Conservation (phyloP, 2,329 filamentous ascomycete species). For the Ascochyta rabiei region DNA sequence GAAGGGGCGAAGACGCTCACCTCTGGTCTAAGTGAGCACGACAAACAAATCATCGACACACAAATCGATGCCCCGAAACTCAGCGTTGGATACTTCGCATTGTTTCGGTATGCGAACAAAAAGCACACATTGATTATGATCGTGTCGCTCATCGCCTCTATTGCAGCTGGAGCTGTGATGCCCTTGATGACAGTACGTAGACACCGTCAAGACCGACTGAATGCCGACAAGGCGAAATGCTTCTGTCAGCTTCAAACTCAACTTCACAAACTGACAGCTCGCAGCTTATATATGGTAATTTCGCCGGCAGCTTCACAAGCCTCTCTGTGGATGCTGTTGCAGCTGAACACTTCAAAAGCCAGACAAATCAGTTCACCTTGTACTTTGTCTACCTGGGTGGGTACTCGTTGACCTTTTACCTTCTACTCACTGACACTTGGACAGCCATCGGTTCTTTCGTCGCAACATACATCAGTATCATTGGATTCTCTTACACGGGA, state of each 20-base stretch:
- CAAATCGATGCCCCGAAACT: constrained; percentile 52
- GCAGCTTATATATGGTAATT: constrained; percentile 48
- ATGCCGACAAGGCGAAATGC: not conserved
- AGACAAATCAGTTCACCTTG: constrained; percentile 41
- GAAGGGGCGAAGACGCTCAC: constrained; percentile 32
- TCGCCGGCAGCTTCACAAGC: constrained; percentile 45
- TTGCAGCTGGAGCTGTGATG: constrained; percentile 74
- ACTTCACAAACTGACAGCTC: not conserved
- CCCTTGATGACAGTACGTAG: constrained; percentile 70
- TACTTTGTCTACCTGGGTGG: constrained; percentile 50
- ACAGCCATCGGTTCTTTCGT: constrained; percentile 55
- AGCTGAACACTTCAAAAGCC: constrained; percentile 32
- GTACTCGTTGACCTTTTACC: constrained; percentile 42
- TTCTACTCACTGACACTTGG: not conserved
- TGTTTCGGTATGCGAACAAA: constrained; percentile 54
- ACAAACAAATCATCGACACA: constrained; percentile 43
- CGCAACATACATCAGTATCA: constrained; percentile 76
- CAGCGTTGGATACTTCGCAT: constrained; percentile 52
- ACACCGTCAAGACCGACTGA: not conserved
- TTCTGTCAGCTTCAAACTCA: not conserved
- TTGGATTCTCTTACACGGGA: constrained; percentile 79
- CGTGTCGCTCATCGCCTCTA: constrained; percentile 67
- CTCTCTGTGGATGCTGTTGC: constrained; percentile 43
- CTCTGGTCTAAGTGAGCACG: constrained; percentile 37
- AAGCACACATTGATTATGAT: constrained; percentile 51